Base-by-base conservation (phyloP, 2,329 filamentous ascomycete genomes). In the Penicillium sp. region DNA sequence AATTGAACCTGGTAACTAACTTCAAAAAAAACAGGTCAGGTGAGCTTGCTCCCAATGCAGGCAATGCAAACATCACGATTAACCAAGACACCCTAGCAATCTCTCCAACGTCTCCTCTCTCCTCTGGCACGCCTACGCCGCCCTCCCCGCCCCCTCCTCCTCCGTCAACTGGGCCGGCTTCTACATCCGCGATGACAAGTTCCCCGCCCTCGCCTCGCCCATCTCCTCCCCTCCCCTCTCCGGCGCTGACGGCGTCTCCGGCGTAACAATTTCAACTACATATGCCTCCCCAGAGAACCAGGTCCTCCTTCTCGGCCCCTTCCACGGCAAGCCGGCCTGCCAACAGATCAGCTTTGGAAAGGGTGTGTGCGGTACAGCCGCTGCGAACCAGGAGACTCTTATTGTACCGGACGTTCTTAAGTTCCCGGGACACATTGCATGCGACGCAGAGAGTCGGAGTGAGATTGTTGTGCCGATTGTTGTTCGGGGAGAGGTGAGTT, bases 401-500 rank as follows among this genome's bases (percentile, higher is more conserved):
- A 50, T 80, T 11, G 78, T 81, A n/a, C 64, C 69, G 0, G 78
- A 81, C 56, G 78, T 81, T 48, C 48, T 70, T 39, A 57, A 67
- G 7, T 81, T 79, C 60, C 75, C 77, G 11, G 78, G 79, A 3
- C 79, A 81, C 67, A 81, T 81, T 69, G 78, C 79, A 11, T 81
- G 79, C 62, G 79, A 81, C 63, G 75, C 74, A 11, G 77, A 78
- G 37, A 80, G 75, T 59, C 69, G 71, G 59, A 81, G 79, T 69
- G 79, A 81, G 68, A 78, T 81, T 65, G 79, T 81, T 14, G 78
- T 81, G 45, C 79, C 79, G 35, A 74, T 81, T 66, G 45, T 78
- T 50, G 62, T 68, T n/a, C 61, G 60, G 19, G 72, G 69, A 33
- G 76, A 77, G 72, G 75, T 77, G 54, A 64, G 75, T 69, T 35